Percentiles rank a stretch among this genome's conserved stretches.
phyloP scores from a whole-genome alignment of 2,329 filamentous ascomycete species.

The Sclerotiophoma versabilis region DNA sequence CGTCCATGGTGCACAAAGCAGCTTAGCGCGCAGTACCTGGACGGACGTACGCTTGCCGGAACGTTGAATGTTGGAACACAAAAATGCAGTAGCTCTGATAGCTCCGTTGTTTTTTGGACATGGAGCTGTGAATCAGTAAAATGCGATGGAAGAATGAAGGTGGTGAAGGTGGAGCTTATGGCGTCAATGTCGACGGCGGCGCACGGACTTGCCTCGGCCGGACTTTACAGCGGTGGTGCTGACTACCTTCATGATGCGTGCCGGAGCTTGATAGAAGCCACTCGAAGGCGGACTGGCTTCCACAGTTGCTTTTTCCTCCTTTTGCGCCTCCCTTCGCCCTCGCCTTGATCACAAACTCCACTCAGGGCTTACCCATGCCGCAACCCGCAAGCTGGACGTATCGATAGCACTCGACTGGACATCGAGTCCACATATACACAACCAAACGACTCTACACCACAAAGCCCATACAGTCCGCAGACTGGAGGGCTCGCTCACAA shows the following conservation, averaged over 20 bases:
- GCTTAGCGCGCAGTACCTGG: no score
- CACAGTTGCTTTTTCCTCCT: constrained; percentile 4
- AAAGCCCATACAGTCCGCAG: constrained; percentile 16
- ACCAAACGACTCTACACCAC: not conserved
- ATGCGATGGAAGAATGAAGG: no score
- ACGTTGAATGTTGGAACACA: no score
- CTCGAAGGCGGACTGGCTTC: constrained; percentile 18
- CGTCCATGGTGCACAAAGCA: no score
- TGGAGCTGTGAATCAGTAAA: no score
- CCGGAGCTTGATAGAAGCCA: constrained; percentile 27
- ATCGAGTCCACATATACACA: constrained; percentile 9
- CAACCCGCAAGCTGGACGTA: constrained; percentile 8
- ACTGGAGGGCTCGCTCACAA: constrained; percentile 10
- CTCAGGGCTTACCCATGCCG: not conserved
- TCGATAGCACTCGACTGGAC: constrained; percentile 10
- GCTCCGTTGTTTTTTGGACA: no score
- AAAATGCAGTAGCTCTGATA: no score
- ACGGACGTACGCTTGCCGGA: no score
- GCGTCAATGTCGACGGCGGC: constrained; percentile 10
- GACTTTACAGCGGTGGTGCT: constrained; percentile 15
- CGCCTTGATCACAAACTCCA: not conserved
- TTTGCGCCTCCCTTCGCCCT: not conserved
- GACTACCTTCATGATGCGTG: constrained; percentile 11
- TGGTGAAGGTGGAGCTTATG: constrained; percentile 8
- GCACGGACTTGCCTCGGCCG: constrained; percentile 16